Evolutionary conservation across 495 filamentous ascomycete species (phyloP), one percentile per base, ranked within the genome.

Genomic region (Neurospora sp.): DNA sequence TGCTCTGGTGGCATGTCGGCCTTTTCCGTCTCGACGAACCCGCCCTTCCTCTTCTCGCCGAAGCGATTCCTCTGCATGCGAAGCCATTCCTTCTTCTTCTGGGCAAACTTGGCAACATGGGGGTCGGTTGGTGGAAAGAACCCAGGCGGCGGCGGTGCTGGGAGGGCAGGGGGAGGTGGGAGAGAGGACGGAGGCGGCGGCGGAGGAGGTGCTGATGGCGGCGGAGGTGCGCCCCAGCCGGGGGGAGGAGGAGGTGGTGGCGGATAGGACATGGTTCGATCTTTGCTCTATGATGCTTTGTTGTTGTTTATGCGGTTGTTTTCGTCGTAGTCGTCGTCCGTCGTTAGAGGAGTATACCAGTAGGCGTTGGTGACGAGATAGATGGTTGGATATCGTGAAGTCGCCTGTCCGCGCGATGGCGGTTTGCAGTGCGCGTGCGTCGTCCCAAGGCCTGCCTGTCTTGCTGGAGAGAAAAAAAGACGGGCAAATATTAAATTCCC

Each of bases 61-160:
- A 98, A 99, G 65, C 96, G 91, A 79, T 93, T 95, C 77, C 93
- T 89, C 84, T 98, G 95, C 78, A 87, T 89, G 69, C 96, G 92
- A 80, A 98, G 86, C 96, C 96, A 99, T 90, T 98, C 94, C 81
- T 94, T 96, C 87, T 98, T 98, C 87, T 98, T 99, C 83, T 96
- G 91, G 71, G 93, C 92, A 80, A 98, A 97, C 84, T 98, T 99
- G 61, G 93, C 94, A 81, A 93, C 88, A 75, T 93, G 92, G 61
- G 94, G 91, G 79, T 98, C 93, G 75, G 89, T 88, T 35, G 92
- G 90, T 27, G 95, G 94, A 69, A 90, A 89, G 80, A 94, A 96
- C 48, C 94, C 94, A 40, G 95, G 94, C 27, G 96, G 95, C 69
- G 96, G 94, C 72, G 94, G 94, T 70, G 92, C 91, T 76, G 90